Base-by-base conservation (phyloP, 768 basidiomycete species). In the Lentinula detonsa region DNA sequence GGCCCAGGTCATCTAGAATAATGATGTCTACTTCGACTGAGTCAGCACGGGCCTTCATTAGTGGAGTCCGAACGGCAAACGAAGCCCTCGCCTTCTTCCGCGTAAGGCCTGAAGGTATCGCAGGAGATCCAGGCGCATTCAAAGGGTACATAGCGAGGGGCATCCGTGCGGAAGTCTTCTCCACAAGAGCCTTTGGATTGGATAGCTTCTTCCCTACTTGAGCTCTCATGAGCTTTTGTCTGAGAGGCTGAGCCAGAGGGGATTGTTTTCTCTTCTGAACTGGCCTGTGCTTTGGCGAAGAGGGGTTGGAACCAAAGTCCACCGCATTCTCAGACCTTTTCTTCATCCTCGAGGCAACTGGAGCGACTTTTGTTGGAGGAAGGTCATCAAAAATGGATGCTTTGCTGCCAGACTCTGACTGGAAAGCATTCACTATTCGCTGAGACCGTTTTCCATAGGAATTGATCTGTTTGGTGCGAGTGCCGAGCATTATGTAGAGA, bases 1-100 rank as follows among this genome's bases (percentile, higher is more conserved):
- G 76, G 11, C 90, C 90, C 34, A 75, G 68, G 34, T 81, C 78
- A 68, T 92, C 89, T 23, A 91, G 59, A 39, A 88, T 75, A 40
- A 85, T 74, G 55, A 92, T 91, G 50, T 91, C 87, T 54, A 90
- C 75, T 43, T 85, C 78, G 11, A 90, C 78, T 18, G 82, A 70
- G 1, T 84, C 81, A 75, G 43, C 74, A 73, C 6, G 78, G 73
- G 68, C 71, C 74, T 67, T 78, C 62, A 53, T 23, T 9, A 68
- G 64, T n/a, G 72, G 70, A 1, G 66, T 71, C 40, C 62, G 56
- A 59, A 71, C 74, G 3, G 67, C 61, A 48, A 65, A 62, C 40
- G 68, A 51, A 23, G 16, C 28, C 28, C 37, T 34, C 59, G 42
- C 40, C 67, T 72, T 67, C 72, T 68, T 64, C 63, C 64, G 66